A percentile compares a stretch with the other conserved stretches of the same genome.
phyloP scores from a whole-genome alignment of 768 basidiomycete species.

The Steccherinum ochraceum region DNA sequence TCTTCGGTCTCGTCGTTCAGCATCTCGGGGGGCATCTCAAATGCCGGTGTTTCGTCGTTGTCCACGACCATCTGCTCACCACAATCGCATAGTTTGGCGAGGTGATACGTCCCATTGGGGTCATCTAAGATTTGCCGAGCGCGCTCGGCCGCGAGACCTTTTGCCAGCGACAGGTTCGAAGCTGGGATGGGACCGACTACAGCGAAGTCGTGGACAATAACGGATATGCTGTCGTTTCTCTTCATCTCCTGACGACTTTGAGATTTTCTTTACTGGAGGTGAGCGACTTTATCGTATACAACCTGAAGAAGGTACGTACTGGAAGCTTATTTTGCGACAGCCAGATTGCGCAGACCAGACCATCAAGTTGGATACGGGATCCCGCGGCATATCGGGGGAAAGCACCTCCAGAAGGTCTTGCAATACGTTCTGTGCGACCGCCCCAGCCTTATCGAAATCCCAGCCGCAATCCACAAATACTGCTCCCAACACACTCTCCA shows the following conservation, averaged over 20 bases:
- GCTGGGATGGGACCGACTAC: conserved; percentile 60
- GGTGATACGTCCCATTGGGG: conserved; percentile 33
- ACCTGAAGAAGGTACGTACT: conserved; percentile 28
- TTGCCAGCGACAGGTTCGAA: conserved; percentile 52
- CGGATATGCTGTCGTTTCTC: conserved; percentile 45
- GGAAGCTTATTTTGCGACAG: conserved; percentile 44
- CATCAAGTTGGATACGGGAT: conserved; percentile 70
- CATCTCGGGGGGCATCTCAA: conserved; percentile 7
- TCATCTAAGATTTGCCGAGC: conserved; percentile 51
- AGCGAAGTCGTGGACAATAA: conserved; percentile 50
- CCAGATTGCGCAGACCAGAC: conserved; percentile 57
- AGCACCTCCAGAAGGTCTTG: conserved; percentile 57
- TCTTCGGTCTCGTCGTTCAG: conserved; percentile 41
- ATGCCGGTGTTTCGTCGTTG: conserved; percentile 1
- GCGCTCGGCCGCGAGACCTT: conserved; percentile 59
- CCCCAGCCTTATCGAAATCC: conserved; percentile 60
- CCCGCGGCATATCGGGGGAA: conserved; percentile 50
- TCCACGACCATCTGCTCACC: conserved; percentile 5
- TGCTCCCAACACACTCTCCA: conserved; percentile 82
- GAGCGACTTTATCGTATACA: conserved; percentile 7
- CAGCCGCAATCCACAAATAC: conserved; percentile 77
- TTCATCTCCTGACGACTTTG: conserved; percentile 37
- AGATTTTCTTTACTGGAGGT: conserved; percentile 28
- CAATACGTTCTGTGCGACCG: conserved; percentile 59
- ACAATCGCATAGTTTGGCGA: conserved; percentile 41